Base-by-base conservation (phyloP, 2,329 filamentous ascomycete species). In the Proliferodiscus dingleyae region DNA sequence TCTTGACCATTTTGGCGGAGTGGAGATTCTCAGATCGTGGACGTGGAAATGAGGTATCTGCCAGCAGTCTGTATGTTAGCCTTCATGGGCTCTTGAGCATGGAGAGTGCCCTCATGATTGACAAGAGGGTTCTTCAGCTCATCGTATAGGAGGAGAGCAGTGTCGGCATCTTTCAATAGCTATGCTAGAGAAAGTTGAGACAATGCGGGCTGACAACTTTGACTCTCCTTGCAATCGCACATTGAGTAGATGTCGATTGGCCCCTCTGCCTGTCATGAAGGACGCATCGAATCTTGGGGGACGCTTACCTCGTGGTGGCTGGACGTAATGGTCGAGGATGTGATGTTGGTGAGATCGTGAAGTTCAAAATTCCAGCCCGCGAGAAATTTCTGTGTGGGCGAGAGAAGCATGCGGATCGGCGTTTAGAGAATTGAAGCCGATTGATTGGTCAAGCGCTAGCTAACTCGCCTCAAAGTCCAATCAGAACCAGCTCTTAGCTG, bases 1-100 rank as follows among this genome's bases (percentile, higher is more conserved):
- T 97, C 80, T 88, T 89, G 76, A 96, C 90, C 91, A 98, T 98
- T 71, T 87, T 96, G 82, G 71, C 83, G 81, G 79, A n/a, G 63
- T 61, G 67, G 79, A 88, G 85, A 89, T 89, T 89, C 84, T 89
- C 84, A 85, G 78, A 78, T 86, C 83, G 74, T 69, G 61, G 62
- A 64, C 57, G 57, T 61, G 67, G 72, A 79, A 72, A 71, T 79
- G 78, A 83, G 78, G 78, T 83, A 79, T 82, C 80, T 83, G 69
- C 66, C 66, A 18, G 40, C 52, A 46, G 52, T 48, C 58, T 58
- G 55, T 61, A 66, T 56, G 74, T 83, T 83, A 83, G 80, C 77
- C 77, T 76, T 75, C 68, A 72, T 74, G 74, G 75, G 65, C 68
- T 66, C 66, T 4, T 72, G 52, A 82, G 79, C 80, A 70, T 75